Evolutionary conservation across 768 basidiomycete genomes (phyloP), one percentile per base, ranked within the genome.

Genomic region (Floccularia luteovirens): DNA sequence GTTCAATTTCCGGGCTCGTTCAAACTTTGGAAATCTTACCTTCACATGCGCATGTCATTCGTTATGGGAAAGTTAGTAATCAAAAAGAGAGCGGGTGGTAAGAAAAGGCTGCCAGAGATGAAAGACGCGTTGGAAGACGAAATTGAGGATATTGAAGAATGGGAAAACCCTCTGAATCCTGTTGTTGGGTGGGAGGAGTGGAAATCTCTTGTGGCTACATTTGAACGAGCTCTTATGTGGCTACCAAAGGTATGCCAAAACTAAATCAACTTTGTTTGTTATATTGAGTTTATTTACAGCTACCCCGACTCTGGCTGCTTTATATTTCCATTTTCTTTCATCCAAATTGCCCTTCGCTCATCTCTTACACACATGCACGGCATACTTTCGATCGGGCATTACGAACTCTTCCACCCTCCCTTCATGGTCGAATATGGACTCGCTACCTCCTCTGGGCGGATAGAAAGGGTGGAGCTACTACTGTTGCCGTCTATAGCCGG

Each of bases 161-260:
- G 93, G 90, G 79, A 88, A 35, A 81, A 77, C 4, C 83, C 87
- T 13, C 62, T 98, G 36, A 89, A 98, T 54, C 79, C 83, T 2
- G 68, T 92, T 4, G 72, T 96, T n/a, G 96, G 94, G 4, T 96
- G 84, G 81, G 82, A 89, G 48, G 96, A 99, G 60, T 99, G 96
- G 96, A 90, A 77, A 54, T 64, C 79, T 12, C 74, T 99, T 10
- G 72, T 94, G 13, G 86, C 90, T 6, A 76, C 79, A 0, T 94
- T 90, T 55, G 96, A 99, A 55, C 77, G 96, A 44, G 89, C 90
- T 43, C 65, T 99, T 28, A 90, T 90, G 81, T 98, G 91, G 86
- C 60, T 97, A 36, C 90, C 92, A 41, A 87, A 80, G 58, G 92
- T 91, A 52, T 48, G 79, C 64, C 22, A 34, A 20, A 38, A 14